Base-by-base conservation (phyloP, 257 asterid species). In the Fraxinus cuspidata region DNA sequence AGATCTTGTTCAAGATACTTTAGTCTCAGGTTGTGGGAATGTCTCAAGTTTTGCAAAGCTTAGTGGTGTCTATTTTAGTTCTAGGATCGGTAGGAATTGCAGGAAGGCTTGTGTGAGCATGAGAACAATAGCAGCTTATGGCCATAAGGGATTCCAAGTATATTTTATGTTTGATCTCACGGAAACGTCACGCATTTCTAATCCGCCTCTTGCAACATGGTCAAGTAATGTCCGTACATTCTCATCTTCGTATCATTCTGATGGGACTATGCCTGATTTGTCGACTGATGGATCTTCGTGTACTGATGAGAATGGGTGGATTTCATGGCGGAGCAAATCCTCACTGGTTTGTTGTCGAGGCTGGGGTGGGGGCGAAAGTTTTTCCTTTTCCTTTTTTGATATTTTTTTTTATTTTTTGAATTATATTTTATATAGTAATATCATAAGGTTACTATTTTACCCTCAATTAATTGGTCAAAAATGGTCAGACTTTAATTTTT, bases 211-310 rank as follows among this genome's bases (percentile, higher is more conserved):
- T 75, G 71, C 87, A 7, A 76, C 77, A 35, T 74, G 82, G 83
- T 68, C 81, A 66, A 79, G 60, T 49, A 38, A 77, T n/a, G 47
- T 71, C 21, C 84, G 84, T 35, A 49, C 79, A 53, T 85, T 87
- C 76, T 85, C 88, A 16, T 83, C 92, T 8, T 83, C 89, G 5
- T 82, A 89, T 84, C 78, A 84, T 85, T 83, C 96, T 21, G 94
- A 84, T 79, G 87, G 88, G 76, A 78, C 70, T 44, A 82, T 27
- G 34, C 80, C 90, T 73, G 78, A 86, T 53, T 88, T 82, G 13
- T 81, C 89, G 1, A 18, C 64, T 47, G 88, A 86, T 74, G 90
- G 85, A 82, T 82, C 88, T 76, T 71, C 81, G 37, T 74, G 79
- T 68, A 87, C 78, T 27, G 90, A 86, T 37, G 86, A 82, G 38